phyloP scores from a whole-genome alignment of 75 land plant species.

The Pinus tabuliformis region DNA sequence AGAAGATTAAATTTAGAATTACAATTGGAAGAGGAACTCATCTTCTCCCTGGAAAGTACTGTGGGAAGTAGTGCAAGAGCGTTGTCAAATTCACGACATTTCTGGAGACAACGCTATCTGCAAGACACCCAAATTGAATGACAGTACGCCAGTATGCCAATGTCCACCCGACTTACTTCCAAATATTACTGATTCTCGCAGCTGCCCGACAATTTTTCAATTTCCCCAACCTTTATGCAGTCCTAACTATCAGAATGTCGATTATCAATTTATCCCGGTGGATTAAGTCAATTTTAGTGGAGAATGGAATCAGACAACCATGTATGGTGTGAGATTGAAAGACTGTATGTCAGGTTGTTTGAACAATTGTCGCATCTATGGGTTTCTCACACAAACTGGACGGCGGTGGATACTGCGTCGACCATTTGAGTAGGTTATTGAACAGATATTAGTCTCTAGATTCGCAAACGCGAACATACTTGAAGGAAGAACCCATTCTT shows the following conservation, averaged over 20 bases:
- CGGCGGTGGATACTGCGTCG: constrained; percentile 25
- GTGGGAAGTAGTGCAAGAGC: background rate
- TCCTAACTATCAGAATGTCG: too few relatives aligned
- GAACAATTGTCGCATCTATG: constrained; percentile 21
- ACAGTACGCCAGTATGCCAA: background rate
- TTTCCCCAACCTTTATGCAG: too few relatives aligned
- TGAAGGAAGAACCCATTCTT: background rate
- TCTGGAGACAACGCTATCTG: background rate
- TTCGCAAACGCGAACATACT: constrained; percentile 13
- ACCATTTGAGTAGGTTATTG: constrained; percentile 19
- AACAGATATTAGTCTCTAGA: constrained; percentile 30
- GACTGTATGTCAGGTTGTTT: constrained; percentile 29
- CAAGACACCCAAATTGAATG: too few relatives aligned
- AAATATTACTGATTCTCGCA: background rate
- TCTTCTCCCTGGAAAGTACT: background rate
- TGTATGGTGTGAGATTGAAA: background rate
- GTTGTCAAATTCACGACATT: background rate
- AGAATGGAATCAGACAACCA: too few relatives aligned
- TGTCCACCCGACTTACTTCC: background rate
- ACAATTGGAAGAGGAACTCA: constrained; percentile 8
- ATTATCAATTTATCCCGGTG: too few relatives aligned
- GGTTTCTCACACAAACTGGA: constrained; percentile 18
- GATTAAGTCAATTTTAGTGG: too few relatives aligned
- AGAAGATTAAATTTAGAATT: constrained; percentile 44
- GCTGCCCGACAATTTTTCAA: background rate